Evolutionary conservation across 2,329 filamentous ascomycete genomes (phyloP).

Genomic region (Calonectria naviculata): DNA sequence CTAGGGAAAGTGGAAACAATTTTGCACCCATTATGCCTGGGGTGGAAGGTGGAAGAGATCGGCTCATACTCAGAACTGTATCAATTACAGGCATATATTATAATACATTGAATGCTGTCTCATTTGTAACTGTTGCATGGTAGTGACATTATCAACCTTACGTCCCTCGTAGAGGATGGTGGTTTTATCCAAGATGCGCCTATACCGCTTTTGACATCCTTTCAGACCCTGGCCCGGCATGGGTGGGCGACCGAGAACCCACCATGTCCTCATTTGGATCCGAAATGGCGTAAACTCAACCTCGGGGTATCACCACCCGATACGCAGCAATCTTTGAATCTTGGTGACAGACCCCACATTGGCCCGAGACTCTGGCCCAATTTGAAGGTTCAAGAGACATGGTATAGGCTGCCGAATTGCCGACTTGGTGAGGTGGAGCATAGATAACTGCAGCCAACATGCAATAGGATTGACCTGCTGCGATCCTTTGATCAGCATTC

Average conservation of each 20-base stretch:
- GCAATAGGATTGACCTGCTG: neutral
- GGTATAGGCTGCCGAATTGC: neutral
- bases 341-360: neutral
- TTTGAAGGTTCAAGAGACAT: neutral
- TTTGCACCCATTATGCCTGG: too few relatives aligned
- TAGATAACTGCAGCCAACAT: neutral
- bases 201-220: too few relatives aligned
- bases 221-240: too few relatives aligned
- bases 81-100: too few relatives aligned
- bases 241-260: neutral
- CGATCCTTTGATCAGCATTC: neutral
- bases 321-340: neutral
- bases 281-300: neutral
- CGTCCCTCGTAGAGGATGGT: too few relatives aligned
- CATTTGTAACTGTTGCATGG: too few relatives aligned
- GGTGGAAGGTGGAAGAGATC: too few relatives aligned
- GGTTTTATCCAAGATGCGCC: too few relatives aligned
- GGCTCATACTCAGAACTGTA: too few relatives aligned
- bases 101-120: too few relatives aligned
- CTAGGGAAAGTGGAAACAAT: too few relatives aligned
- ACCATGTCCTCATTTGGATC: neutral
- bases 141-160: too few relatives aligned
- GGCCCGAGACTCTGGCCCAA: neutral
- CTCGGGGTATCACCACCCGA: neutral
- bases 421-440: neutral